These are phyloP conservation scores for Mortierella sp. DNA, from an alignment of 371 early-diverging fungal genomes.

Conservation along the genomic window DNA sequence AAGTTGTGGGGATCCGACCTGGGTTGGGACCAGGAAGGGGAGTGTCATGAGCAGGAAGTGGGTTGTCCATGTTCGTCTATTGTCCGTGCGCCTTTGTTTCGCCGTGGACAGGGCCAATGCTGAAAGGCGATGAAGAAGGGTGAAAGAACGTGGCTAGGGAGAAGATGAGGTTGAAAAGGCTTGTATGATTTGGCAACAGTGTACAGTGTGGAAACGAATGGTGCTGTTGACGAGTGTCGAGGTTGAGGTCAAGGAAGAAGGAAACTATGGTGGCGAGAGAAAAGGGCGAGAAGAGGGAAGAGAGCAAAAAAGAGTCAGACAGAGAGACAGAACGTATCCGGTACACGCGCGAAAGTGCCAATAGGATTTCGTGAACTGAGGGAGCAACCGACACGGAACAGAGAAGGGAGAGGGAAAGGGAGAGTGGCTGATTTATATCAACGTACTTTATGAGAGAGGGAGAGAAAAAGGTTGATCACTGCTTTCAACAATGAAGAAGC, in stretches of 20 bases:
- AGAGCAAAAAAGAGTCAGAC: background rate
- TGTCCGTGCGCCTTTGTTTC: conserved; percentile 56
- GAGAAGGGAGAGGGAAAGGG: background rate
- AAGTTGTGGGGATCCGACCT: conserved; percentile 6
- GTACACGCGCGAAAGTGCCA: conserved; percentile 12
- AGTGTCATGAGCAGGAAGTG: conserved; percentile 2
- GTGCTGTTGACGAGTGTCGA: background rate
- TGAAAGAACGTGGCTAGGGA: background rate
- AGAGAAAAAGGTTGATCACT: background rate
- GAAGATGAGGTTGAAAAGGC: background rate
- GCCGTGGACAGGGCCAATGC: conserved; percentile 16
- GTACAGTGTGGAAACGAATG: background rate
- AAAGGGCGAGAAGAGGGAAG: background rate
- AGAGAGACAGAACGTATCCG: background rate
- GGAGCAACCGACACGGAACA: background rate
- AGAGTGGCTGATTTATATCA: background rate
- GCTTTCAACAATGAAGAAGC: background rate
- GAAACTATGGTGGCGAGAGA: background rate
- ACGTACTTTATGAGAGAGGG: background rate
- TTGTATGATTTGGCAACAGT: background rate
- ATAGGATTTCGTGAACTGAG: conserved; percentile 9
- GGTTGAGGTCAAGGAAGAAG: background rate
- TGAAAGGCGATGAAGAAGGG: background rate
- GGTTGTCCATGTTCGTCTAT: conserved; percentile 9
- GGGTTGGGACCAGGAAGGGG: conserved; percentile 7